Conservation (phyloP, 352 stramenopile species). For the Globisporangium nagaii region DNA sequence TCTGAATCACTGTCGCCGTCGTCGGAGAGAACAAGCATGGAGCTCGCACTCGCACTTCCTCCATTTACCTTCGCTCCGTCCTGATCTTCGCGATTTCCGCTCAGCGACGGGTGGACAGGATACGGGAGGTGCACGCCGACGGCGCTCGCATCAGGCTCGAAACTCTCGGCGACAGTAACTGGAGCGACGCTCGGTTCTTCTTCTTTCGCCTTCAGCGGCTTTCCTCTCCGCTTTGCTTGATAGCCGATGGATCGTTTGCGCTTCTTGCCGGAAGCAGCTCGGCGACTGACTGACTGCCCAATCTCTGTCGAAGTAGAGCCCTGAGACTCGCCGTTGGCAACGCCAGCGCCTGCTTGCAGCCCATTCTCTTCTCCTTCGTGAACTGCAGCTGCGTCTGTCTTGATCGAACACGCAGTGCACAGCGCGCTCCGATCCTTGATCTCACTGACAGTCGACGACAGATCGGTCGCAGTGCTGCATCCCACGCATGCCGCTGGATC, state of each 20-base stretch:
- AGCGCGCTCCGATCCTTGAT: background rate
- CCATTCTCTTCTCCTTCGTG: background rate
- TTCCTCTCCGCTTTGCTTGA: conserved; percentile 6
- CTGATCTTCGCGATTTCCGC: background rate
- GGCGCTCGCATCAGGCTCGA: background rate
- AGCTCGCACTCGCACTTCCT: conserved; percentile 17
- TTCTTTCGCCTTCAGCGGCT: background rate
- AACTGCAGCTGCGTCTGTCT: background rate
- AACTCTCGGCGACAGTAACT: background rate
- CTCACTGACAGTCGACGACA: background rate
- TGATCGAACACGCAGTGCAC: background rate
- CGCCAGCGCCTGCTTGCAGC: background rate
- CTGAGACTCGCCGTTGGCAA: background rate
- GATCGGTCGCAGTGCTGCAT: background rate
- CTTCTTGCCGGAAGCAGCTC: conserved; percentile 16
- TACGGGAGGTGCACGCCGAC: conserved; percentile 5
- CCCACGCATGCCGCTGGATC: background rate
- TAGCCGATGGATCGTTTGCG: conserved; percentile 19
- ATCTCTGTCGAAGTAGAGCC: background rate
- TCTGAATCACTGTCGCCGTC: conserved; percentile 32
- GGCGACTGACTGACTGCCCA: background rate
- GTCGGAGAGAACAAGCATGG: conserved; percentile 34
- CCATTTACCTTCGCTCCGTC: conserved; percentile 12
- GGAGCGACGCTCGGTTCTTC: background rate
- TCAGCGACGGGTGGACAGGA: background rate